phyloP scores from a whole-genome alignment of 2,329 filamentous ascomycete species.

The Fusarium avenaceum region DNA sequence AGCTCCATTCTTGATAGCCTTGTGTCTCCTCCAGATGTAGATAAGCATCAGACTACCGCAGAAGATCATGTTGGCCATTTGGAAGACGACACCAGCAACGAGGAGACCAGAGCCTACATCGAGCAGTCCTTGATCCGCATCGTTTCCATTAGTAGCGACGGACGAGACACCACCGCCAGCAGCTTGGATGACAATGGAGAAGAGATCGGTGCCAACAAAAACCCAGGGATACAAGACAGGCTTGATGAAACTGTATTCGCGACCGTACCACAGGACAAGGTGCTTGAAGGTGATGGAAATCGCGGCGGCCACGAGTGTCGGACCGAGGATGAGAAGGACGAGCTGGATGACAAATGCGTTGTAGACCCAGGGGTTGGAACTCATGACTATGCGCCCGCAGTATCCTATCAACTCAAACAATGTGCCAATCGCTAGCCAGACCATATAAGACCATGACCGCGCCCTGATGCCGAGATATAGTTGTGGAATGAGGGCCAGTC shows the following conservation, averaged over 20 bases:
- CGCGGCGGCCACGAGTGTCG: constrained; percentile 58
- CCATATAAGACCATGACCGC: constrained; percentile 57
- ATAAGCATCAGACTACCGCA: constrained; percentile 43
- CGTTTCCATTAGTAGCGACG: constrained; percentile 25
- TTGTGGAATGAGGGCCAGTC: constrained; percentile 52
- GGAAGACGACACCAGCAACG: constrained; percentile 43
- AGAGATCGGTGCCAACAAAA: constrained; percentile 62
- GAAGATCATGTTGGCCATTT: constrained; percentile 46
- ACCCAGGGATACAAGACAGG: constrained; percentile 61
- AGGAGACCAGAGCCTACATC: constrained; percentile 38
- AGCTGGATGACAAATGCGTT: constrained; percentile 59
- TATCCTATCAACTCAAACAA: constrained; percentile 60
- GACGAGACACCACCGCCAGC: constrained; percentile 43
- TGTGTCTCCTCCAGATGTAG: constrained; percentile 40
- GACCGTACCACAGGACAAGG: constrained; percentile 58
- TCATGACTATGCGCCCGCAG: constrained; percentile 57
- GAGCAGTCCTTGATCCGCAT: constrained; percentile 17
- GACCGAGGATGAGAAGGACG: constrained; percentile 58
- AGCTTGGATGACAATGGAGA: constrained; percentile 51
- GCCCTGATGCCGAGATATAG: constrained; percentile 52
- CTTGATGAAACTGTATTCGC: constrained; percentile 54
- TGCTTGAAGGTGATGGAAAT: constrained; percentile 62
- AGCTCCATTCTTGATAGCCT: constrained; percentile 30
- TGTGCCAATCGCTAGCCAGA: constrained; percentile 54
- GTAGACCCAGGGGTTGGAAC: constrained; percentile 57